Base-by-base conservation (phyloP, 176 grass and related monocot genomes). In the Oryza officinalis region DNA sequence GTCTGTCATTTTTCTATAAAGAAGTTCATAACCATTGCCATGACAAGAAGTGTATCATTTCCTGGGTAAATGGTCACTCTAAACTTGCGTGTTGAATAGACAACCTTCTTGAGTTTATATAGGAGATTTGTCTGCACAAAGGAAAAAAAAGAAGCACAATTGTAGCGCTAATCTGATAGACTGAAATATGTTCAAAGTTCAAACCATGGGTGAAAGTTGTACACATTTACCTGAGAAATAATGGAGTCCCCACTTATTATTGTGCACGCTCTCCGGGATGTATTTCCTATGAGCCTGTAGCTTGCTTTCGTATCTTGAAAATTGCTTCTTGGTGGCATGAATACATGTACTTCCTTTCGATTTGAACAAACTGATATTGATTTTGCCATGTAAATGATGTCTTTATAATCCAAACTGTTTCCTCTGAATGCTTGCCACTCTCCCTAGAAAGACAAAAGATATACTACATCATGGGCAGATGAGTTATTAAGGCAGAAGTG, bases 51-150 rank as follows among this genome's bases (percentile, higher is more conserved):
- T 65, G 63, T 83, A 86, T 96, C 96, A 59, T 92, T 96, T 95
- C 91, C 92, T 61, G 96, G 96, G 79, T 96, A 96, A 63, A 96
- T 87, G 10, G 96, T 96, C 50, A 94, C 86, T 78, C 93, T 82
- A 74, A 96, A 99, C 71, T 96, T 96, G 27, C 71, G 83, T 78
- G 93, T 85, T 75, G 93, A 94, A 89, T 96, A 96, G 12, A 96
- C 35, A 30, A 77, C 75, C 91, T 99, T 86, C 74, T 86, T 92
- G 46, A 99, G 87, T 84, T 89, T 99, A 78, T 99, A 96, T 78
- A 90, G 65, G 69, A 99, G 91, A 91, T 78, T 90, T 74, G 93
- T 91, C 96, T 94, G 93, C 90, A 88, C 26, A 85, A 52, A 88
- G 30, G 46, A 65, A 78, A 25, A 78, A 25, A 33, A 33, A 41